These are phyloP conservation scores for Collybia nuda DNA, from an alignment of 768 basidiomycete species.

Conservation along the genomic window DNA sequence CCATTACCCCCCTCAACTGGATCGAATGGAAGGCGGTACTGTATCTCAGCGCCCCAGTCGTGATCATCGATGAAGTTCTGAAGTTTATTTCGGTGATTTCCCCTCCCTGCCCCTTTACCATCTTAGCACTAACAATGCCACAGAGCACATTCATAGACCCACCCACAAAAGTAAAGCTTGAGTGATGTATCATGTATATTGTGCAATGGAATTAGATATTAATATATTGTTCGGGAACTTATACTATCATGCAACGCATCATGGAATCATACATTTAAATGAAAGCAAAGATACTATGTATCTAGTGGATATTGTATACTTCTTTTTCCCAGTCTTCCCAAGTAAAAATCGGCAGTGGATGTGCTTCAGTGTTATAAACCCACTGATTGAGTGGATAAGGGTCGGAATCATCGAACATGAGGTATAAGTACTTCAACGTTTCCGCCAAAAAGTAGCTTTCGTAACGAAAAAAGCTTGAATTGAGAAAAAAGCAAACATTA, in stretches of 20 bases:
- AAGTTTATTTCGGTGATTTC: slow-evolving; percentile 76
- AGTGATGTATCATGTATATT: slow-evolving; percentile 29
- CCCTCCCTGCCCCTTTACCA: not conserved
- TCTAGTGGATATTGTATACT: slow-evolving; percentile 32
- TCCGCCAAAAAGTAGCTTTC: slow-evolving; percentile 43
- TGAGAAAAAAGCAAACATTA: not conserved
- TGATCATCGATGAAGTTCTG: slow-evolving; percentile 87
- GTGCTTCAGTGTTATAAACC: slow-evolving; percentile 72
- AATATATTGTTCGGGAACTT: not conserved
- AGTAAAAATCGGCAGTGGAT: slow-evolving; percentile 66
- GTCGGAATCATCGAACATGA: slow-evolving; percentile 61
- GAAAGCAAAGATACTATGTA: not conserved
- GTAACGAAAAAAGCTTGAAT: slow-evolving; percentile 10
- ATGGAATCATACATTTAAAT: no score
- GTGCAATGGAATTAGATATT: slow-evolving; percentile 15
- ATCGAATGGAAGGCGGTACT: slow-evolving; percentile 94
- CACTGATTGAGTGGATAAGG: slow-evolving; percentile 49
- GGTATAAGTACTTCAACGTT: slow-evolving; percentile 63
- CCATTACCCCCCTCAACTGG: slow-evolving; percentile 93
- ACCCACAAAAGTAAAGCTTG: slow-evolving; percentile 50
- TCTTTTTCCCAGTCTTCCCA: slow-evolving; percentile 56
- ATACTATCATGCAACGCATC: no score
- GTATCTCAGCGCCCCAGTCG: slow-evolving; percentile 81
- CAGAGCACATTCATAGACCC: slow-evolving; percentile 62
- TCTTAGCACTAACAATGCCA: not conserved